These are phyloP conservation scores for Colletotrichum lentis DNA, from an alignment of 2,329 filamentous ascomycete species.

Conservation along the genomic window DNA sequence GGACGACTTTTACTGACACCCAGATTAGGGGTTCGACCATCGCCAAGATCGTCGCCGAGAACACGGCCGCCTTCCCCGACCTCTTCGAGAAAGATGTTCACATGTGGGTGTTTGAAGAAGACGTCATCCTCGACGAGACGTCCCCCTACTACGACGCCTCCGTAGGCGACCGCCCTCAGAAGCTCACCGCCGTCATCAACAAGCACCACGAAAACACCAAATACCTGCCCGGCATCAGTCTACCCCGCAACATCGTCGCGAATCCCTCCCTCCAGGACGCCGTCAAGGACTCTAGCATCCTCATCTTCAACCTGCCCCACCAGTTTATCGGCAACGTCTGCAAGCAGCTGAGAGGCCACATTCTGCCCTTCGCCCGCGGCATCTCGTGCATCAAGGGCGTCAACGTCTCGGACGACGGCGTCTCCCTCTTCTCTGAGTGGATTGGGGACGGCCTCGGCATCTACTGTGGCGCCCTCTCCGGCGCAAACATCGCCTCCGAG, in stretches of 20 bases:
- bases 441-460: slow-evolving; percentile 92
- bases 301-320: slow-evolving; percentile 96
- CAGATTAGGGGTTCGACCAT: slow-evolving; percentile 87
- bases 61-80: slow-evolving; percentile 77
- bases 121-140: slow-evolving; percentile 75
- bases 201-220: slow-evolving; percentile 94
- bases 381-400: slow-evolving; percentile 99
- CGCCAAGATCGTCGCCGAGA: slow-evolving; percentile 95
- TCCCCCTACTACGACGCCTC: slow-evolving; percentile 76
- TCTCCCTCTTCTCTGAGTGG: slow-evolving; percentile 91
- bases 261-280: slow-evolving; percentile 83
- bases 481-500: slow-evolving; percentile 95
- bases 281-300: slow-evolving; percentile 83
- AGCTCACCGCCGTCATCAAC: slow-evolving; percentile 93
- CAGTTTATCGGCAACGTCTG: slow-evolving; percentile 93
- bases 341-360: slow-evolving; percentile 83
- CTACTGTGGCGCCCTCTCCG: slow-evolving; percentile 94
- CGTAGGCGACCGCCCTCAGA: slow-evolving; percentile 74
- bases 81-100: slow-evolving; percentile 89
- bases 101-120: slow-evolving; percentile 99
- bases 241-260: slow-evolving; percentile 84
- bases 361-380: slow-evolving; percentile 88
- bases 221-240: slow-evolving; percentile 87
- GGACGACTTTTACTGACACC: slow-evolving; percentile 9
- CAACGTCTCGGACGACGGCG: slow-evolving; percentile 84